Base-by-base conservation (phyloP, 345 rosid genomes). In the Citrus reticulata region DNA sequence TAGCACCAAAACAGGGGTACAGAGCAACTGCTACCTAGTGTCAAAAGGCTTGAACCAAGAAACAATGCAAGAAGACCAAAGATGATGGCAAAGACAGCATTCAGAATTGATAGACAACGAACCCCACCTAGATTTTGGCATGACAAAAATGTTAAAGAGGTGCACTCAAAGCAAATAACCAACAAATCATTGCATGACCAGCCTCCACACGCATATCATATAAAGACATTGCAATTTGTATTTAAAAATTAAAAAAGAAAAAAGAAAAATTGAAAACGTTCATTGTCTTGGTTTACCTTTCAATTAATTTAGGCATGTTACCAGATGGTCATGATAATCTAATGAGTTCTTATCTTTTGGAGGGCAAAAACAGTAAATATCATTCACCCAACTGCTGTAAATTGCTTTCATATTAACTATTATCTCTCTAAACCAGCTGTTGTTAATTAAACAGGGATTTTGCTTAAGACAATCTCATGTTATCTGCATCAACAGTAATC, bases 1-100 rank as follows among this genome's bases (percentile, higher is more conserved):
- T 95, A 92, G 90, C 97, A 95, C 98, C 99, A 95, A 86, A 93
- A 95, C 83, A 95, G 82, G 67, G 98, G 94, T 77, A 87, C 66
- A 4, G 97, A 92, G 76, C 98, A 95, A 84, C 92, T 92, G 83
- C 97, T 95, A 68, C 98, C 98, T 59, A 92, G 74, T n/a, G 96
- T 89, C 65, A 95, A 86, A 82, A 95, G 97, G 88, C 94, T 95
- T 75, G 98, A 90, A 74, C 99, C 98, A 58, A 93, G 94, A 78
- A 93, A 89, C 60, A 93, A 72, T 4, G 98, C 99, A 17, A 95
- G 94, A 74, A 95, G 91, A 66, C 97, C 89, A 46, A 89, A 95
- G 82, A 90, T 83, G 76, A 89, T 40, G 6, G 98, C 98, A 75
- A 95, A 93, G 63, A 89, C 88, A 9, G 70, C 66, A 65, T 93